Evolutionary conservation across 352 stramenopile species (phyloP), one percentile per base, ranked within the genome.

Genomic region (Nothophytophthora sp.): DNA sequence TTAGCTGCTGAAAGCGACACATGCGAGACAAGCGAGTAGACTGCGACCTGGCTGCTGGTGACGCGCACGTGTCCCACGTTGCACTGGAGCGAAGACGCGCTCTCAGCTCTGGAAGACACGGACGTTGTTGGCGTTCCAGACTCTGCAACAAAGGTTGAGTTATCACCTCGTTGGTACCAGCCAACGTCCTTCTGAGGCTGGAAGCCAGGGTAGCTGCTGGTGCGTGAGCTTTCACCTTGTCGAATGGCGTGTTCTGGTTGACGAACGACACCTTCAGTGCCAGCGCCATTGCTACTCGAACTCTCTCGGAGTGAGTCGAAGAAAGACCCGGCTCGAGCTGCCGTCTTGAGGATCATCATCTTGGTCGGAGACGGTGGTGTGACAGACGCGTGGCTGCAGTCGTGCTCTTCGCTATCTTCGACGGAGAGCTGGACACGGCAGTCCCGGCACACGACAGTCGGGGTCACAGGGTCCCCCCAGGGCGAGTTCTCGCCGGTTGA

Each of bases 321-420:
- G 42, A 79, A 71, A 0, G 67, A 81, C 1, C 40, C 64, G 7
- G 63, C 57, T 45, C 44, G 50, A 24, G 50, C 43, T n/a, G 50
- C 57, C 40, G 58, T 66, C 40, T 50, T 67, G 7, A 57, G 24
- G 15, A 67, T 28, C 28, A 58, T 49, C 13, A 46, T 37, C 24
- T 62, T 77, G 8, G 57, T 67, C 11, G 51, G 40, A 5, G 51
- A 59, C 4, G 36, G 34, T 10, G 47, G 16, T 13, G 32, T 33
- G 9, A 50, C 25, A 8, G 69, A 65, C 15, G 50, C 51, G 0
- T 37, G 48, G 25, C 60, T 42, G 43, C 79, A 88, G 55, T 90
- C 79, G 45, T 90, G 79, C 5, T 55, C 74, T 29, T 90, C 79
- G 33, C 85, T 88, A 13, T 77, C 63, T 42, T 90, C 79, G 27